Evolutionary conservation across 164 flowering plant genomes (phyloP), one percentile per base, ranked within the genome.

Genomic region (Magnolia changhungtana): DNA sequence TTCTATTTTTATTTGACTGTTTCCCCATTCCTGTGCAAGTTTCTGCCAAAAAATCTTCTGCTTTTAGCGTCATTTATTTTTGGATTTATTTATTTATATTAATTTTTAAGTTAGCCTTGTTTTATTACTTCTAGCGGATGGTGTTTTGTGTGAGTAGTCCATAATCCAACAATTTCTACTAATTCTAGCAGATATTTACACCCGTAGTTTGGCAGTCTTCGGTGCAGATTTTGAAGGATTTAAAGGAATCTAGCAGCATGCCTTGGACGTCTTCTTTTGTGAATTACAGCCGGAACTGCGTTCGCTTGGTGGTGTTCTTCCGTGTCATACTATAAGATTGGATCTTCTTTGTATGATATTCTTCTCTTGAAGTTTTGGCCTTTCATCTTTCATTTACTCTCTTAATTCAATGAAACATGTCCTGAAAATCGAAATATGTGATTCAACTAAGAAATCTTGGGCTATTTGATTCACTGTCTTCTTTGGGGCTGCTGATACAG

Each of bases 291-390:
- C 51, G 74, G 71, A 75, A 63, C 31, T 74, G 77, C 27, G 81
- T 75, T 20, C 72, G 74, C 65, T 75, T 79, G 75, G 74, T 70
- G 69, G 81, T 79, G 24, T 74, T 79, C 78, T 79, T 74, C 51
- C 81, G 81, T 71, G 81, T 78, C n/a, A 78, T 81, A 37, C 78
- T 81, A 76, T 81, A 81, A 75, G 71, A 63, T 70, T 65, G 73
- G 50, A n/a, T 13, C 74, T 20, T 51, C 14, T 59, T 58, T 63
- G 71, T 69, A 61, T 61, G 49, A 52, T 55, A 55, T 69, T 75
- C 29, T 52, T 63, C 50, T 65, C 72, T 55, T 58, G 20, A 61
- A 16, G 49, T 70, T 50, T 65, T 55, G 16, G 61, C 13, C 2
- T 16, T 55, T 55, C 61, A 2, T 55, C 61, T 55, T 55, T 55